phyloP scores from a whole-genome alignment of 192 early-diverging fungal species.

The Backusella psychrophila region DNA sequence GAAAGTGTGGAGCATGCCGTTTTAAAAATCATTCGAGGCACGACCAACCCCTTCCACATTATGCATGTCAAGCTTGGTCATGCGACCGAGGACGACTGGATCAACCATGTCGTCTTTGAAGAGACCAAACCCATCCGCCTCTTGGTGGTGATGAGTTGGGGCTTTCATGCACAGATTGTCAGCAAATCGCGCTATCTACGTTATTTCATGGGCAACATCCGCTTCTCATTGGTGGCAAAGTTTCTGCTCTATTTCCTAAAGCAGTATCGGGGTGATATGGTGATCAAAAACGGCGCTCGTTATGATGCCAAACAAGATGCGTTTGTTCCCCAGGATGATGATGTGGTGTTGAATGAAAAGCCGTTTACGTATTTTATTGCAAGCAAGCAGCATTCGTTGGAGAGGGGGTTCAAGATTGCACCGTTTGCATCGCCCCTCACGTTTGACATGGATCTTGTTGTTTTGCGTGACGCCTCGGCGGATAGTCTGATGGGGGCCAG shows the following conservation, averaged over 20 bases:
- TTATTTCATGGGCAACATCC: conserved; percentile 43
- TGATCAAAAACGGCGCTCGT: conserved; percentile 23
- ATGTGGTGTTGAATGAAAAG: background rate
- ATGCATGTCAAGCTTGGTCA: conserved; percentile 37
- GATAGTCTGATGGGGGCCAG: conserved; percentile 33
- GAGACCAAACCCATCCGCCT: background rate
- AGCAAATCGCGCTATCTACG: conserved; percentile 45
- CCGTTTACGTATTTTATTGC: conserved; percentile 48
- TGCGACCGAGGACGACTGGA: conserved; percentile 21
- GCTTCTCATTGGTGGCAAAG: conserved; percentile 43
- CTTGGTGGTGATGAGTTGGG: conserved; percentile 49
- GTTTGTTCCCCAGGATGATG: background rate
- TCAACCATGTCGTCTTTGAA: conserved; percentile 18
- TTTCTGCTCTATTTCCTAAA: conserved; percentile 38
- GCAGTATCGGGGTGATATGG: conserved; percentile 38
- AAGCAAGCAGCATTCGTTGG: conserved; percentile 43
- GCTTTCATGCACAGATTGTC: conserved; percentile 51
- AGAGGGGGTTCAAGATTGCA: conserved; percentile 46
- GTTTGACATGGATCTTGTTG: conserved; percentile 44
- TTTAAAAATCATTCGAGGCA: conserved; percentile 34
- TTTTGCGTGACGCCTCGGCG: conserved; percentile 34
- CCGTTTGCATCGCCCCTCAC: conserved; percentile 42
- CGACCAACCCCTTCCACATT: conserved; percentile 23
- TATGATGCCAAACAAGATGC: conserved; percentile 13
- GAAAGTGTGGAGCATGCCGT: conserved; percentile 34